These are phyloP conservation scores for Meredithiella fracta DNA, from an alignment of 2,329 filamentous ascomycete genomes.

Conservation along the genomic window DNA sequence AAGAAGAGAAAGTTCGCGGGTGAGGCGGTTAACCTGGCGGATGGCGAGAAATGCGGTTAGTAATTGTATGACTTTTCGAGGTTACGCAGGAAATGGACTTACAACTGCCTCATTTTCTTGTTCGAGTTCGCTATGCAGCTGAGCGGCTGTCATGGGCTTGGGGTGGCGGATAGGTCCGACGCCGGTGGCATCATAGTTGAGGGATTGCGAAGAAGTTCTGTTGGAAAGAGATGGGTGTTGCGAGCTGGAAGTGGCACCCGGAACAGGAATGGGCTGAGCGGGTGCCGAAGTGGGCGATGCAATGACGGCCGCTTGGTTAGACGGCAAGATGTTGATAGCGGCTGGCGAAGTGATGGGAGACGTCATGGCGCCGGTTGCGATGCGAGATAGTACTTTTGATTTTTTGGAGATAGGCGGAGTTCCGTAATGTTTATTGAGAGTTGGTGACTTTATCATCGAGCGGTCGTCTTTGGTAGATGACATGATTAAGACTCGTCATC, in stretches of 20 bases:
- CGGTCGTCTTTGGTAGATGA: too few relatives aligned
- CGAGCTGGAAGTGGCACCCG: conserved; percentile 17
- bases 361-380: conserved; percentile 16
- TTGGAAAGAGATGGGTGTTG: conserved; percentile 7
- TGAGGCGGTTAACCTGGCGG: conserved; percentile 71
- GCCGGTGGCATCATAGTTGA: conserved; percentile 6
- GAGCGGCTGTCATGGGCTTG: conserved; percentile 69
- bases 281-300: conserved; percentile 20
- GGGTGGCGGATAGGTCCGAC: conserved; percentile 60
- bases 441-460: too few relatives aligned
- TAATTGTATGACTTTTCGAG: not conserved
- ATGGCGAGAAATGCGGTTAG: not conserved
- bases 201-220: conserved; percentile 11
- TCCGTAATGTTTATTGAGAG: not conserved
- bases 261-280: conserved; percentile 19
- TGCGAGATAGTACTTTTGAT: not conserved
- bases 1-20: conserved; percentile 73
- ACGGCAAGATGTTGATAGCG: conserved; percentile 39
- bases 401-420: not conserved
- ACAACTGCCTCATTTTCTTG: conserved; percentile 92
- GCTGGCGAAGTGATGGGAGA: conserved; percentile 23
- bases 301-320: conserved; percentile 34
- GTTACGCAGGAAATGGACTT: conserved; percentile 21
- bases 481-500: too few relatives aligned
- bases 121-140: conserved; percentile 77